A percentile compares a stretch with the other conserved stretches of the same genome.
phyloP scores from a whole-genome alignment of 768 basidiomycete genomes.

The Postia placenta region DNA sequence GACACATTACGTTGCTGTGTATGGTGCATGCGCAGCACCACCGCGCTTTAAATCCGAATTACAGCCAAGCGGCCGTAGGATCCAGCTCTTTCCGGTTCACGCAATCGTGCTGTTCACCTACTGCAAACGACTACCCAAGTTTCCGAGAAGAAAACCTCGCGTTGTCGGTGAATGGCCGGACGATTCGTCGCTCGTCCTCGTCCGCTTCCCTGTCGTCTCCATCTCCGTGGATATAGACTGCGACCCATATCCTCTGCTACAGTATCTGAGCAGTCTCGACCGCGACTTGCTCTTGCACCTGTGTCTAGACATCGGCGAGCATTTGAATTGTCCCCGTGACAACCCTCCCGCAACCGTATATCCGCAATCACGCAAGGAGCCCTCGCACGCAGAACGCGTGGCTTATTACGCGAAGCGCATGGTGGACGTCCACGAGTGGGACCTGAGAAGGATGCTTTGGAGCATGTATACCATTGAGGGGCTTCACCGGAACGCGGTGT shows the following conservation, averaged over 20 bases:
- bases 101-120: too few species aligned
- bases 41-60: too few species aligned
- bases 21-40: too few species aligned
- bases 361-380: not conserved
- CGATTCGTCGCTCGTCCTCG: too few species aligned
- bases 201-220: conserved; percentile 47
- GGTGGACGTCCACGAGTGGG: not conserved
- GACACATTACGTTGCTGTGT: too few species aligned
- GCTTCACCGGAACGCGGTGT: conserved; percentile 37
- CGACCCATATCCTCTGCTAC: conserved; percentile 46
- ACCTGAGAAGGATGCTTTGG: not conserved
- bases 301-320: not conserved
- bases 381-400: not conserved
- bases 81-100: too few species aligned
- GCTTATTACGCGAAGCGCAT: not conserved
- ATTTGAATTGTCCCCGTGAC: not conserved
- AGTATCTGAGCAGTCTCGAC: conserved; percentile 51
- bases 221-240: conserved; percentile 52
- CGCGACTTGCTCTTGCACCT: conserved; percentile 4
- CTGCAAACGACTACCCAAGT: too few species aligned
- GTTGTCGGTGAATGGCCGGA: too few species aligned
- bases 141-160: not conserved
- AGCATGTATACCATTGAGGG: not conserved
- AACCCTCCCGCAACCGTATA: not conserved
- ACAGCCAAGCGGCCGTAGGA: too few species aligned